Base-by-base conservation (phyloP, 2,329 filamentous ascomycete species). In the Hirsutella rhossiliensis region DNA sequence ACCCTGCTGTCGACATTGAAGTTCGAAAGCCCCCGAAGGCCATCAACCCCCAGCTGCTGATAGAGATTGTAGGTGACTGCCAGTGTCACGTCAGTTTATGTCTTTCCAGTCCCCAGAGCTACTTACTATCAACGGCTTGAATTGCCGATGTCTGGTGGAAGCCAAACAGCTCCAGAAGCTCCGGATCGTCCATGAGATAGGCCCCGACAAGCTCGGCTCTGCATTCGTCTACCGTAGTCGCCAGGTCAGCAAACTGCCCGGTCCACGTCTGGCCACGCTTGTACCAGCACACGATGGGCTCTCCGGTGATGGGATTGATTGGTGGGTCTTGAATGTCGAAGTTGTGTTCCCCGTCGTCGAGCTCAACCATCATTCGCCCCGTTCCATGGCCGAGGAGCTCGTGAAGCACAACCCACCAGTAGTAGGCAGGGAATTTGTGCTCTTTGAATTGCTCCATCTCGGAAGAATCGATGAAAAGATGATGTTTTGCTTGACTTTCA, bases 401-500 rank as follows among this genome's bases (percentile, higher is more conserved):
- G 61, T 87, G 83, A 11, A 87, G 72, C 23, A 79, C 81, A 38
- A 85, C 80, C 63, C 82, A 81, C 13, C 83, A 78, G 58, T 85
- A 81, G 55, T 84, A 85, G 0, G 80, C 78, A 6, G 72, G 68
- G 50, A 82, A 78, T 36, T 78, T 78, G 62, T 76, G 77, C 49
- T 73, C 72, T 47, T 76, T 72, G 58, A 77, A 87, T 3, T 76
- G 55, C 4, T 76, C 70, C 36, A 77, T 66, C 50, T 87, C 82
- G 12, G 69, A 63, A 11, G 71, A 63, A 67, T 72, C 62, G 2
- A 67, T 69, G 6, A 56, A 65, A 51, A 79, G 69, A 30, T 30
- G 13, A 7, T 30, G 29, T 13, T 30, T 13, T 13, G 29, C 29
- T 30, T 30, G 29, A 13, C 29, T 30, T 13, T 30, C 29, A 13